Conservation (phyloP, 176 grass and related monocot genomes). For the Phragmites australis region DNA sequence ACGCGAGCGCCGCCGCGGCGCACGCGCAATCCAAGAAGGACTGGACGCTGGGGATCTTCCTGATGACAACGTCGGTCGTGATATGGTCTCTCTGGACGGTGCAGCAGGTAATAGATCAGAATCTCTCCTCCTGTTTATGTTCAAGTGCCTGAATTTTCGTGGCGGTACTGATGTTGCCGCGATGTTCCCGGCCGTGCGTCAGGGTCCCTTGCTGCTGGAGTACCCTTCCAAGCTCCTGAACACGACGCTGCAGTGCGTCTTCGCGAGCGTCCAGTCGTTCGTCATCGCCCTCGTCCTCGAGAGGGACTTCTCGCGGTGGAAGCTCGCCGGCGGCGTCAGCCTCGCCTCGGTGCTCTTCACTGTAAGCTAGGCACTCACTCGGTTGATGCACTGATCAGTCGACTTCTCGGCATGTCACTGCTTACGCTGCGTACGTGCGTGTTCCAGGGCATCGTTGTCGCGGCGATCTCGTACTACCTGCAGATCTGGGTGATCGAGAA, state of each 20-base stretch:
- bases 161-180: background rate
- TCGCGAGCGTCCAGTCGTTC: conserved; percentile 60
- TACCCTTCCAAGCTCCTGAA: conserved; percentile 77
- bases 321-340: conserved; percentile 48
- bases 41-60: conserved; percentile 67
- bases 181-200: background rate
- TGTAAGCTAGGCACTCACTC: conserved; percentile 37
- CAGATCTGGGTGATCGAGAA: conserved; percentile 76
- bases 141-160: background rate
- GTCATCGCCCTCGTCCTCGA: conserved; percentile 53
- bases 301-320: conserved; percentile 75
- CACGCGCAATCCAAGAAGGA: conserved; percentile 3
- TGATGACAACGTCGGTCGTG: conserved; percentile 51
- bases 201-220: conserved; percentile 59
- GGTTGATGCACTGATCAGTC: background rate
- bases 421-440: background rate
- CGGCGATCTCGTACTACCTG: conserved; percentile 61
- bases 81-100: conserved; percentile 66
- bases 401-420: background rate
- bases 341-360: conserved; percentile 54
- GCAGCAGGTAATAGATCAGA: conserved; percentile 36
- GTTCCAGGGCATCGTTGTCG: conserved; percentile 52
- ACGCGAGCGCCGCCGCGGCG: background rate
- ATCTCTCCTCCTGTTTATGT: background rate
- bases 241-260: conserved; percentile 62